Conservation (phyloP, 768 basidiomycete species). For the Pluteus cervinus region DNA sequence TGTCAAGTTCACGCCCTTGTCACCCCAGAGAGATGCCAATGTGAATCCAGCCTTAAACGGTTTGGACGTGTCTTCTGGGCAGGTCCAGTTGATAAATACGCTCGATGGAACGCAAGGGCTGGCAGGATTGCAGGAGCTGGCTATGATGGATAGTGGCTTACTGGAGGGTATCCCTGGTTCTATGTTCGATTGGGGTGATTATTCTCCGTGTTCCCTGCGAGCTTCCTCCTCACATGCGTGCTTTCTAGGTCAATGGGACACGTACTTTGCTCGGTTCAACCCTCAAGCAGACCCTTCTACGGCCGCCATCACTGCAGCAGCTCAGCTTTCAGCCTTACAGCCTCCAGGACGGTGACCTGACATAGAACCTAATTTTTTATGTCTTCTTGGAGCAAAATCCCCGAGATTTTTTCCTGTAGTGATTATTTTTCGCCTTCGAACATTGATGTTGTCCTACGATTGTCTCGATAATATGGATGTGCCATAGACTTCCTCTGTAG, state of each 20-base stretch:
- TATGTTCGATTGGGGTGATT: constrained; percentile 85
- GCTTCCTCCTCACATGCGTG: constrained; percentile 5
- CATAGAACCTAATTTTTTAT: no score
- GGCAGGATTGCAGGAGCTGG: constrained; percentile 54
- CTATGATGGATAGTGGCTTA: constrained; percentile 60
- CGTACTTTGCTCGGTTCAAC: constrained; percentile 64
- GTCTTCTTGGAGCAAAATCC: no score
- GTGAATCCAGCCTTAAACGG: constrained; percentile 73
- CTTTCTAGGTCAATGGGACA: constrained; percentile 71
- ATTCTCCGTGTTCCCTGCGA: constrained; percentile 1
- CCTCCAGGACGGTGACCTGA: no score
- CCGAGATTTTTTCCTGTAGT: no score
- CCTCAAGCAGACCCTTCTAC: no score
- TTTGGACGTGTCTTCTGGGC: constrained; percentile 33
- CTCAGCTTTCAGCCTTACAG: no score
- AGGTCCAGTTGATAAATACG: constrained; percentile 75
- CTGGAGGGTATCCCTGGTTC: constrained; percentile 76
- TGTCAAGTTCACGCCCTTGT: constrained; percentile 52
- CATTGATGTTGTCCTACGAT: no score
- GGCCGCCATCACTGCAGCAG: no score
- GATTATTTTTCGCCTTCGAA: no score
- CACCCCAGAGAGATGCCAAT: constrained; percentile 41
- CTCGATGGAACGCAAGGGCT: constrained; percentile 55
- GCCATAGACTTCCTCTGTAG: no score
- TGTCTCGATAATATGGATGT: no score